Evolutionary conservation across 495 filamentous ascomycete species (phyloP).

Genomic region (Neurospora tetrasperma): DNA sequence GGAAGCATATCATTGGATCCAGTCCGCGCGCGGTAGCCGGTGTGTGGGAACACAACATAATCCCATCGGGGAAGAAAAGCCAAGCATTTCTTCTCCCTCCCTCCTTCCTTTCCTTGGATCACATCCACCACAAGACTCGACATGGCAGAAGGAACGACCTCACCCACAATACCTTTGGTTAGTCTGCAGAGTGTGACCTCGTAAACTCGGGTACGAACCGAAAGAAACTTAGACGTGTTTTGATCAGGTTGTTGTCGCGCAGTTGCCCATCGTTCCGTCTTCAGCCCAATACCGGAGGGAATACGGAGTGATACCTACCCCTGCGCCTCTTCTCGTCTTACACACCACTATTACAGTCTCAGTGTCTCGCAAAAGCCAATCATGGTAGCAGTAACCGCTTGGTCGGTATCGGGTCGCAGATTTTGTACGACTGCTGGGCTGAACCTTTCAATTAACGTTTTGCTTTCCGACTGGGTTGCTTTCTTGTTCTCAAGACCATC

Average conservation of each 20-base stretch:
- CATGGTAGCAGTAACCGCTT: background rate
- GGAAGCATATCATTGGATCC: background rate
- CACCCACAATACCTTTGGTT: no score
- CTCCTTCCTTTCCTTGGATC: background rate
- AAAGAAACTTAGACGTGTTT: background rate
- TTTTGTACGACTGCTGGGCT: background rate
- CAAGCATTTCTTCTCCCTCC: background rate
- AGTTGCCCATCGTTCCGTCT: background rate
- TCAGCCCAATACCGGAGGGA: background rate
- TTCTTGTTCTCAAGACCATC: background rate
- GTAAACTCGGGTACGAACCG: background rate
- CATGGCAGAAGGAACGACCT: background rate
- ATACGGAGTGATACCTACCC: background rate
- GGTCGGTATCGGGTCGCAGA: background rate
- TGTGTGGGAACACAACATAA: background rate
- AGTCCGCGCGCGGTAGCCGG: background rate
- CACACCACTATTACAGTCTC: background rate
- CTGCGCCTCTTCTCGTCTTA: background rate
- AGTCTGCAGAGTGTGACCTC: background rate
- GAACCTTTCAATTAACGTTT: background rate
- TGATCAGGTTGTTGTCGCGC: background rate
- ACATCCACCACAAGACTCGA: background rate
- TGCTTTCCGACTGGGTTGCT: background rate
- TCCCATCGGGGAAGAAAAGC: background rate
- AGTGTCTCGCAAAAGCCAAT: background rate